Conservation (phyloP, 495 filamentous ascomycete species). For the Penicillium tannophilum region DNA sequence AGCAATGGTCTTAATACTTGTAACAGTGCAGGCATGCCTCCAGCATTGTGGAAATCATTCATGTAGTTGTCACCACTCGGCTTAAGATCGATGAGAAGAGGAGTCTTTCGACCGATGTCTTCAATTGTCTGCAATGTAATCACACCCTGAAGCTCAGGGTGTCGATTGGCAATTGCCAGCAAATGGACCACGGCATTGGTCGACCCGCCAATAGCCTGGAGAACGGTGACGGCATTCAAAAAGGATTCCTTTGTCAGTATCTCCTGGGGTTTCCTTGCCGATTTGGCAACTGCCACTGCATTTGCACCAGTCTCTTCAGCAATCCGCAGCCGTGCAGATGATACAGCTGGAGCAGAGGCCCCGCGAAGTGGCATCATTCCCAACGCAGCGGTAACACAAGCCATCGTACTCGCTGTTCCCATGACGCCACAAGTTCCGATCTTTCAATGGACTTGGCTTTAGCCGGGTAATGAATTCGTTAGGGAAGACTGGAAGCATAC, state of each 20-base stretch:
- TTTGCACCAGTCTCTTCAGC: conserved; percentile 64
- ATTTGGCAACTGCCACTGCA: conserved; percentile 51
- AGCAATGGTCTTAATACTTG: conserved; percentile 59
- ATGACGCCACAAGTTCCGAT: conserved; percentile 69
- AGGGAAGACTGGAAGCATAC: conserved; percentile 34
- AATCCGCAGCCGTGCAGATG: conserved; percentile 61
- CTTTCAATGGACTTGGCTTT: conserved; percentile 27
- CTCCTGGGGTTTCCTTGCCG: conserved; percentile 51
- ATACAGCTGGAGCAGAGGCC: conserved; percentile 66
- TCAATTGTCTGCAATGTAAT: conserved; percentile 62
- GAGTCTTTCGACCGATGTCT: conserved; percentile 59
- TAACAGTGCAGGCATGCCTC: conserved; percentile 63
- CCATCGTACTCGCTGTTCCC: conserved; percentile 73
- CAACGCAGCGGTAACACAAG: conserved; percentile 62
- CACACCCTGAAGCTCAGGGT: conserved; percentile 53
- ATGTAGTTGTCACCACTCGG: conserved; percentile 71
- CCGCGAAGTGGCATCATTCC: conserved; percentile 65
- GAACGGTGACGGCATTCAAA: conserved; percentile 65
- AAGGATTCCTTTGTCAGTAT: conserved; percentile 64
- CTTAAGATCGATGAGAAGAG: conserved; percentile 66
- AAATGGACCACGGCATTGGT: conserved; percentile 71
- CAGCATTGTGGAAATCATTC: conserved; percentile 70
- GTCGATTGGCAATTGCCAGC: conserved; percentile 63
- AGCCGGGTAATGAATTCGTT: background rate
- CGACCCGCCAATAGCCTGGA: conserved; percentile 70